These are phyloP conservation scores for Candida adriatica DNA, from an alignment of 805 yeast species.

Conservation along the genomic window DNA sequence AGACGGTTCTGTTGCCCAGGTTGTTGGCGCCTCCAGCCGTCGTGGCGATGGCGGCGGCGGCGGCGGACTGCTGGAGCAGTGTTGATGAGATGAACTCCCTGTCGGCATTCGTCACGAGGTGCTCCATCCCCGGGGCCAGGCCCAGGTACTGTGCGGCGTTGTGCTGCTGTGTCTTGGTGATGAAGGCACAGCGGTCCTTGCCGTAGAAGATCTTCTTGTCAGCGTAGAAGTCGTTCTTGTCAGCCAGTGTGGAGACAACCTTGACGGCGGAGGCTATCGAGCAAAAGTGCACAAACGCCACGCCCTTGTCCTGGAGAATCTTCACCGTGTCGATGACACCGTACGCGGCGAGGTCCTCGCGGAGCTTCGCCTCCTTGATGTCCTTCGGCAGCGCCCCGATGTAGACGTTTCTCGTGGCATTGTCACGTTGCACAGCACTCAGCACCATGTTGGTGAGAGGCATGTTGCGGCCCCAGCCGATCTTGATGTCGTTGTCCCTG, in stretches of 20 bases:
- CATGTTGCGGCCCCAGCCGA: slow-evolving; percentile 90
- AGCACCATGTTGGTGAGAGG: slow-evolving; percentile 69
- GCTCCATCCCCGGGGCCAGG: slow-evolving; percentile 82
- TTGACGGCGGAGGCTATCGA: slow-evolving; percentile 81
- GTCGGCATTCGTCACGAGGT: slow-evolving; percentile 63
- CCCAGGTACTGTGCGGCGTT: slow-evolving; percentile 95
- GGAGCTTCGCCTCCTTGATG: slow-evolving; percentile 58
- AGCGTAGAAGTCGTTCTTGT: slow-evolving; percentile 55
- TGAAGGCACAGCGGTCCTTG: slow-evolving; percentile 90
- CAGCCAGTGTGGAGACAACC: slow-evolving; percentile 71
- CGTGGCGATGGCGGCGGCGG: slow-evolving; percentile 96
- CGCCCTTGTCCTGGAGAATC: slow-evolving; percentile 70
- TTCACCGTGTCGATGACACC: slow-evolving; percentile 86
- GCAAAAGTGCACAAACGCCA: slow-evolving; percentile 87
- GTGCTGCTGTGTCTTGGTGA: slow-evolving; percentile 92
- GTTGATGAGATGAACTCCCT: slow-evolving; percentile 57
- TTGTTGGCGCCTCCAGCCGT: slow-evolving; percentile 91
- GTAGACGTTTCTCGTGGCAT: slow-evolving; percentile 92
- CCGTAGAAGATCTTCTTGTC: slow-evolving; percentile 84
- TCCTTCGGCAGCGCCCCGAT: slow-evolving; percentile 71
- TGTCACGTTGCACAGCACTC: slow-evolving; percentile 71
- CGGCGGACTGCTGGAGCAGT: slow-evolving; percentile 87
- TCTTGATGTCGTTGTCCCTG: slow-evolving; percentile 71
- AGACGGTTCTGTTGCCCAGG: slow-evolving; percentile 89
- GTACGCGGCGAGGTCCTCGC: slow-evolving; percentile 58